Base-by-base conservation (phyloP, 768 basidiomycete species). In the Hortiboletus campestris region DNA sequence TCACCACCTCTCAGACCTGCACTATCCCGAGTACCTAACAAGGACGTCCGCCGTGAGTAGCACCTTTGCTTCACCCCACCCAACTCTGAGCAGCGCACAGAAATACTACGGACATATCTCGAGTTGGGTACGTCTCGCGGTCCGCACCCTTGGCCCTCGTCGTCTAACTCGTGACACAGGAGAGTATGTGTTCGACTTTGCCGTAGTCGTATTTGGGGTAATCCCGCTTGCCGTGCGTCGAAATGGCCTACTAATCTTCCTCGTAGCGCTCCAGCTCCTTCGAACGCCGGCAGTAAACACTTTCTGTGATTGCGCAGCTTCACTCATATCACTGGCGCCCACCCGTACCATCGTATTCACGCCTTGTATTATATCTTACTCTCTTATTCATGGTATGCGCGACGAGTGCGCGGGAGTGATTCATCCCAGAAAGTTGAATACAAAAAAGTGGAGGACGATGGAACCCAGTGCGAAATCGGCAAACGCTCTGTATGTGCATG, bases 401-500 rank as follows among this genome's bases (percentile, higher is more conserved):
- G n/a, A n/a, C n/a, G n/a, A n/a, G n/a, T n/a, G n/a, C n/a, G n/a
- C n/a, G n/a, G 4, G 25, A 38, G 28, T 13, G 19, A 35, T 53
- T 74, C 72, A 98, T 71, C 96, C 97, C 14, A 99, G 81, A 81
- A 97, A 98, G 75, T 98, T 98, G 81, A 87, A 98, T 57, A 97
- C 95, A 71, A 98, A 99, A 78, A 98, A 94, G 73, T 99, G 97
- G 34, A 99, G 79, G 38, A 98, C 85, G 59, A 98, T 87, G 3
- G 93, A 95, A n/a, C 94, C 94, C 43, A 95, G 72, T 28, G 89
- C 90, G 67, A 98, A 99, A 67, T 99, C 97, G 43, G 91, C 95
- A 67, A 99, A 99, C 19, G 97, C 97, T 66, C 97, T 99, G 68
- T 17, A 45, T 29, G 35, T 48, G 44, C 13, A 17, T 29, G 25